Evolutionary conservation across 1,284 basidiomycete species (phyloP).

Genomic region (Phylloporus sp.): DNA sequence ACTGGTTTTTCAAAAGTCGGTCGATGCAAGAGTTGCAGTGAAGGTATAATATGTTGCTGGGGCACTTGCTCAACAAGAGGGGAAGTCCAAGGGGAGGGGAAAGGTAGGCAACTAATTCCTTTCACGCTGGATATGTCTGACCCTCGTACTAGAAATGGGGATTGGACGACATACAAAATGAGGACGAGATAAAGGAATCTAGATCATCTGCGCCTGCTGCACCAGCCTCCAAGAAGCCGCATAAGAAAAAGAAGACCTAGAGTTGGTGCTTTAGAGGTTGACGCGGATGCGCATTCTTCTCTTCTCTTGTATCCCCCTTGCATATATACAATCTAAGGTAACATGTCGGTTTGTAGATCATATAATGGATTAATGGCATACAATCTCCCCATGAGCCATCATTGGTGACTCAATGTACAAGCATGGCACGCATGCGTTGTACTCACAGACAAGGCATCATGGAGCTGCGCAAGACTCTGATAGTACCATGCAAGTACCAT

Average conservation of each 20-base stretch:
- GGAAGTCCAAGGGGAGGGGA: slow-evolving; percentile 62
- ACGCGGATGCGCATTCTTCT: too few species aligned
- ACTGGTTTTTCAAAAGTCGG: slow-evolving; percentile 98
- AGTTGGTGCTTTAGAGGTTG: slow-evolving; percentile 33
- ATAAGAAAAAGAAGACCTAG: slow-evolving; percentile 58
- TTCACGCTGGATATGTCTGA: neutral
- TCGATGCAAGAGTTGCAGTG: slow-evolving; percentile 91
- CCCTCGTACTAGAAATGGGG: slow-evolving; percentile 64
- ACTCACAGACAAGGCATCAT: too few species aligned
- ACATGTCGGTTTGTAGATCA: too few species aligned
- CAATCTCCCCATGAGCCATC: too few species aligned
- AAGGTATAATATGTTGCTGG: slow-evolving; percentile 87
- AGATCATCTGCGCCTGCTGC: slow-evolving; percentile 58
- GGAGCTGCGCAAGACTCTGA: too few species aligned
- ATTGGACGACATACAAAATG: slow-evolving; percentile 65
- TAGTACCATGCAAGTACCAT: too few species aligned
- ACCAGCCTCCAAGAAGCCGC: slow-evolving; percentile 49
- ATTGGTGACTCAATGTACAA: too few species aligned
- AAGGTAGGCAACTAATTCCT: slow-evolving; percentile 51
- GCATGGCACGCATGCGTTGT: too few species aligned
- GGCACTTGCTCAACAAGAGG: slow-evolving; percentile 67
- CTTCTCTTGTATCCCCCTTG: too few species aligned
- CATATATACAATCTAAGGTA: too few species aligned
- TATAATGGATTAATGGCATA: too few species aligned
- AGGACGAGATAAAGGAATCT: slow-evolving; percentile 55